These are phyloP conservation scores for Picea engelmannii DNA, from an alignment of 83 land plant species.

Conservation along the genomic window DNA sequence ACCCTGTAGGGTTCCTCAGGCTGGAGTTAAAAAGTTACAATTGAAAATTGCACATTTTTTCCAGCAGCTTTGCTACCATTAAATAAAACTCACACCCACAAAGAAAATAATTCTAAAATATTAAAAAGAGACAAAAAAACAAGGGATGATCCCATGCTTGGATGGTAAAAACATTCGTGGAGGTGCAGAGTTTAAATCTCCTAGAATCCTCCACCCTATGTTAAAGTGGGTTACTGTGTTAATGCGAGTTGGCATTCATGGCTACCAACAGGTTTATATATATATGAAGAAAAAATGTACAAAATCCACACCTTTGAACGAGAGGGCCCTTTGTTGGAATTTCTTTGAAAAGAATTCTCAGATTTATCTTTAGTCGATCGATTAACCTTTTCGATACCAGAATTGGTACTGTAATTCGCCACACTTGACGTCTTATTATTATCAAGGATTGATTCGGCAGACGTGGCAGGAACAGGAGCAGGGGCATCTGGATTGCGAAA, in stretches of 20 bases:
- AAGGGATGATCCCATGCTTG: not conserved
- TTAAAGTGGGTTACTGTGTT: not conserved
- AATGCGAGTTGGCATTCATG: too few species aligned
- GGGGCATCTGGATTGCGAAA: not conserved
- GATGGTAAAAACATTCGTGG: not conserved
- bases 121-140: not conserved
- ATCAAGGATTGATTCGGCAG: not conserved
- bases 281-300: not conserved
- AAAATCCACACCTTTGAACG: not conserved
- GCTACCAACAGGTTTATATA: not conserved
- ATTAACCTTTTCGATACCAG: not conserved
- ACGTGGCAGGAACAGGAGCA: not conserved
- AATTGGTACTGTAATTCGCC: too few species aligned
- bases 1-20: too few species aligned
- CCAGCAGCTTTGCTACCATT: too few species aligned
- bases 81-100: not conserved
- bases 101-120: not conserved
- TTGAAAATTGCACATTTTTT: too few species aligned
- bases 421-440: not conserved
- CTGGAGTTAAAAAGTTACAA: too few species aligned
- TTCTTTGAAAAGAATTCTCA: not conserved
- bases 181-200: not conserved
- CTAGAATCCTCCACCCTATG: not conserved
- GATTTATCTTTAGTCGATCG: not conserved
- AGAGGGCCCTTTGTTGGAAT: not conserved